These are phyloP conservation scores for Fusarium burgessii DNA, from an alignment of 2,329 filamentous ascomycete genomes.

Conservation along the genomic window DNA sequence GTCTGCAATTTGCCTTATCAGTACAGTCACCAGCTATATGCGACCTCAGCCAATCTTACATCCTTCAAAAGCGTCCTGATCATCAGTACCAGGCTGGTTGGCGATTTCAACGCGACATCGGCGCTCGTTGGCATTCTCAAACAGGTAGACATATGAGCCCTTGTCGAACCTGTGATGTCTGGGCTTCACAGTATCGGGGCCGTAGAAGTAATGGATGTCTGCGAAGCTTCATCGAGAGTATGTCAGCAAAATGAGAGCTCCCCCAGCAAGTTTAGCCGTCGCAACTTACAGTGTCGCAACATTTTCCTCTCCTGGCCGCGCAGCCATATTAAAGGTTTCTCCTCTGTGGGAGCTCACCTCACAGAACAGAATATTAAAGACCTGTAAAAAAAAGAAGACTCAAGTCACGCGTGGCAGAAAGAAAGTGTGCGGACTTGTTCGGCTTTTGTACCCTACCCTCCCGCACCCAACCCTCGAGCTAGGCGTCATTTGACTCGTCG, in stretches of 20 bases:
- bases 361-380: neutral
- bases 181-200: constrained; percentile 72
- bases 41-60: constrained; percentile 63
- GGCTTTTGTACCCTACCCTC: constrained; percentile 43
- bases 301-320: constrained; percentile 62
- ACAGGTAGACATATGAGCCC: constrained; percentile 83
- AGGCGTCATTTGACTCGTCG: constrained; percentile 40
- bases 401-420: constrained; percentile 19
- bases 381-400: neutral
- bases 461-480: constrained; percentile 10
- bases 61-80: constrained; percentile 84
- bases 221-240: constrained; percentile 68
- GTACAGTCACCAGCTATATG: neutral
- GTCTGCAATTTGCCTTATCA: constrained; percentile 58
- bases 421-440: constrained; percentile 33
- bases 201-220: constrained; percentile 84
- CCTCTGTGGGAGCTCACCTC: constrained; percentile 1
- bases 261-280: neutral
- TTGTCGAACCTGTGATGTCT: constrained; percentile 86
- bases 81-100: constrained; percentile 77
- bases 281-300: constrained; percentile 63
- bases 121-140: constrained; percentile 76
- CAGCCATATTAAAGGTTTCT: constrained; percentile 55
- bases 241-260: constrained; percentile 19
- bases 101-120: constrained; percentile 80